Evolutionary conservation across 352 stramenopile species (phyloP), one percentile per base, ranked within the genome.

Genomic region (Globisporangium polare): DNA sequence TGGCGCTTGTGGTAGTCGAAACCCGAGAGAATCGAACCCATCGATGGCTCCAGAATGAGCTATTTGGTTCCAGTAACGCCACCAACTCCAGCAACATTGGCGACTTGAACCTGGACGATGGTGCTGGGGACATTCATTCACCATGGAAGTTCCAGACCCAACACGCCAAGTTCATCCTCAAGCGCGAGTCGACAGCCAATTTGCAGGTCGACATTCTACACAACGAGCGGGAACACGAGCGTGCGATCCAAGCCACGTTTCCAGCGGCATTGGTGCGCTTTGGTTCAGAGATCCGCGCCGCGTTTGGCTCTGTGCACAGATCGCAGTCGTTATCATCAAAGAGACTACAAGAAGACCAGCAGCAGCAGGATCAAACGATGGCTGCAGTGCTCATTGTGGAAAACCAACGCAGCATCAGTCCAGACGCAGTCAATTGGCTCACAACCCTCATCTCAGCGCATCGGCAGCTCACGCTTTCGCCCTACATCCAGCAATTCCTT

Each of bases 401-500:
- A 6, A 53, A 15, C 3, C 53, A 33, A 6, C n/a, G 15, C 13
- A 31, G 27, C 3, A 35, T 15, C 3, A 59, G 37, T 41, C 22
- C 27, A 6, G 37, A 45, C 22, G 35, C 37, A 26, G 27, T 50
- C 13, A 24, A 17, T 39, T 59, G 53, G 53, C 35, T 59, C 8
- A 39, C 47, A 37, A 33, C 20, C 2, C 53, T 50, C 15, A 37
- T 24, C 17, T 22, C 24, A 0, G 53, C 53, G 22, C 37, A 51
- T 9, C 24, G 53, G 9, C 53, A 59, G 24, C 53, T 59, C 22
- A 22, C 17, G 15, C 37, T 59, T 5, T 59, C 53, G 13, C 53
- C 35, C 12, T 59, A 59, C 27, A 50, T 59, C 7, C 53, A 50
- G 37, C 35, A 45, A n/a, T 59, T 59, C 24, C 37, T 59, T 13